A percentile compares a stretch with the other conserved stretches of the same genome.
Conservation (phyloP, 371 early-diverging fungal genomes). For the Syncephalastrum sp. region DNA sequence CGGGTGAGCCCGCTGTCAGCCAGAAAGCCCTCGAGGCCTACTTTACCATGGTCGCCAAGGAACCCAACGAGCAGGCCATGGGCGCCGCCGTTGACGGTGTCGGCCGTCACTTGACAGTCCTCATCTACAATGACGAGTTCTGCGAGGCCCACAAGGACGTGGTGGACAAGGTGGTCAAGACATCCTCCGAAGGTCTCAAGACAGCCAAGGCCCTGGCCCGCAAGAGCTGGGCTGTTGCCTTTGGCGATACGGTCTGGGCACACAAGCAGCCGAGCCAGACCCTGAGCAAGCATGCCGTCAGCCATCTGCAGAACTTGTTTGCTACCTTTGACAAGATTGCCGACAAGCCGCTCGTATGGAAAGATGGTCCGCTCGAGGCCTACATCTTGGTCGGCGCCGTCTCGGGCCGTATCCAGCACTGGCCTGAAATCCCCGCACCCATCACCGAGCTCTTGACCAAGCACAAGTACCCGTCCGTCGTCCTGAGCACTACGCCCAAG, state of each 20-base stretch:
- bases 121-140: constrained; percentile 54
- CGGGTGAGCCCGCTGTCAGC: constrained; percentile 55
- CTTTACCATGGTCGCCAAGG: constrained; percentile 71
- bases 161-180: constrained; percentile 45
- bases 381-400: constrained; percentile 62
- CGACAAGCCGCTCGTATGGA: constrained; percentile 62
- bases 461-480: constrained; percentile 38
- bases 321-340: constrained; percentile 61
- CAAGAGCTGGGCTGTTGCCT: constrained; percentile 57
- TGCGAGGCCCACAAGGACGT: constrained; percentile 31
- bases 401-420: constrained; percentile 44
- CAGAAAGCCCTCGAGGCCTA: constrained; percentile 61
- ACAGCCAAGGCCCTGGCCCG: constrained; percentile 59
- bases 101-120: constrained; percentile 56
- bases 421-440: constrained; percentile 35
- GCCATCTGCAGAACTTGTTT: constrained; percentile 55
- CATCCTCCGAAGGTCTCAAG: constrained; percentile 53
- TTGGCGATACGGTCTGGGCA: constrained; percentile 51
- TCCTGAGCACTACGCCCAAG: constrained; percentile 47
- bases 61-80: constrained; percentile 74
- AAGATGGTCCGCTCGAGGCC: constrained; percentile 73
- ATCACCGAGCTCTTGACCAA: constrained; percentile 34
- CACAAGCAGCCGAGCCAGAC: constrained; percentile 41
- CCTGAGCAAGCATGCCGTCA: constrained; percentile 25
- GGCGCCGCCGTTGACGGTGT: constrained; percentile 63